Conservation (phyloP, 345 rosid species). For the Rhizophora mangle region DNA sequence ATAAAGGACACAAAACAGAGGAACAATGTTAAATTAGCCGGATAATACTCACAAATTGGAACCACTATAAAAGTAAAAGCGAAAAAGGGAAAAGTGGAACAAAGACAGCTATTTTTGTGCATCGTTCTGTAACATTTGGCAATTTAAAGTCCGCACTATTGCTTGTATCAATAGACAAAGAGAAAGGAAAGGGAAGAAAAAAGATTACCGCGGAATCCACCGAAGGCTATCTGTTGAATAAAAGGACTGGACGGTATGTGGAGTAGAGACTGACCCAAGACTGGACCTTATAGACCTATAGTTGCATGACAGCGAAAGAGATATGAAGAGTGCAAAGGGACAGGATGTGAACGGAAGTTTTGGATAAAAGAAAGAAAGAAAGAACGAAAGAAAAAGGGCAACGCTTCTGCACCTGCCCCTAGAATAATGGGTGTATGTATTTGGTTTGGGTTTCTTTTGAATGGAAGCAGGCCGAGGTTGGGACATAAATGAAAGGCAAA, state of each 20-base stretch:
- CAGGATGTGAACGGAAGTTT: neutral
- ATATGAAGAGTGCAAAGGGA: neutral
- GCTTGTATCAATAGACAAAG: constrained; percentile 40
- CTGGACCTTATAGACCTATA: constrained; percentile 16
- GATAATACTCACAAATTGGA: neutral
- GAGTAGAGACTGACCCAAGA: neutral
- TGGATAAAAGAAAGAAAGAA: neutral
- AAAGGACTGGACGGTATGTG: constrained; percentile 9
- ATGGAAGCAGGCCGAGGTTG: constrained; percentile 81
- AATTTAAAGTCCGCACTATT: constrained; percentile 22
- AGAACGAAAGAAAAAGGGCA: constrained; percentile 34
- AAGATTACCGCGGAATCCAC: constrained; percentile 8
- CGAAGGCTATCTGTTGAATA: constrained; percentile 29
- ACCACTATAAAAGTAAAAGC: neutral
- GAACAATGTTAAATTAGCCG: too few relatives aligned
- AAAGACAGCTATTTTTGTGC: constrained; percentile 37
- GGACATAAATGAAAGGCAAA: constrained; percentile 21
- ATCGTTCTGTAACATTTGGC: constrained; percentile 33
- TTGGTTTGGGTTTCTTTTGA: constrained; percentile 21
- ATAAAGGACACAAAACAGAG: too few relatives aligned
- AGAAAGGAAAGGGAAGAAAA: constrained; percentile 14
- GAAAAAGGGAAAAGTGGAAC: constrained; percentile 20
- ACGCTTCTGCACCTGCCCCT: constrained; percentile 74
- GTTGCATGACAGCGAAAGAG: constrained; percentile 10
- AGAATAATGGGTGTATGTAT: constrained; percentile 5